These are phyloP conservation scores for Ceratorhiza oryzae-sativae DNA, from an alignment of 1,284 basidiomycete species.

Conservation along the genomic window DNA sequence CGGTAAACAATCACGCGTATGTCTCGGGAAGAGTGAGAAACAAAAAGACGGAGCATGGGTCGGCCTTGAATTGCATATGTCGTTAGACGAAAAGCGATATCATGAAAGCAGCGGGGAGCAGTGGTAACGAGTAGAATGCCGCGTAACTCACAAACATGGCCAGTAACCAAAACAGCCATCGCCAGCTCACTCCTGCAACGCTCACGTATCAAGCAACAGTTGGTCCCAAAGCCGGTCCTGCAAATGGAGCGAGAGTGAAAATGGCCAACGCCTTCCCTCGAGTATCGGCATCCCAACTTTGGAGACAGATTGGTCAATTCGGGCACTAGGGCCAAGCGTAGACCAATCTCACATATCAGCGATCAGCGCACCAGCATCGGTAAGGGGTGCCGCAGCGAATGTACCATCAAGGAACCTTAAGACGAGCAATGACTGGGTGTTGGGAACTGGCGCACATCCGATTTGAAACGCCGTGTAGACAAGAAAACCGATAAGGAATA, in stretches of 20 bases:
- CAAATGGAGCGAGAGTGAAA: conserved; percentile 78
- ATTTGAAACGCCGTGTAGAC: conserved; percentile 74
- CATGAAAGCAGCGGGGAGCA: too few species aligned
- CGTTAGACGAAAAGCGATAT: neutral
- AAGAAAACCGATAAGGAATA: conserved; percentile 72
- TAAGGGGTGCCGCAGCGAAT: conserved; percentile 61
- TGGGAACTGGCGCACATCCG: conserved; percentile 67
- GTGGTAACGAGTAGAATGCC: too few species aligned
- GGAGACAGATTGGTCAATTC: conserved; percentile 46
- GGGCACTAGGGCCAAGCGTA: conserved; percentile 46
- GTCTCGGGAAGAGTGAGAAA: conserved; percentile 81
- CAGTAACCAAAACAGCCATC: conserved; percentile 63
- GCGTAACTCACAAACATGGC: conserved; percentile 45
- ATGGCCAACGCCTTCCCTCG: conserved; percentile 73
- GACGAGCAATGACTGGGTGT: conserved; percentile 66
- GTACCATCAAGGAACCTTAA: conserved; percentile 73
- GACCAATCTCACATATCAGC: conserved; percentile 57
- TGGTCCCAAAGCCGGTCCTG: conserved; percentile 70
- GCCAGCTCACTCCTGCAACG: conserved; percentile 60
- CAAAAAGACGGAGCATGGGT: conserved; percentile 59
- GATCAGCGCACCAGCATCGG: conserved; percentile 59
- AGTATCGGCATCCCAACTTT: conserved; percentile 67
- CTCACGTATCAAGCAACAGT: conserved; percentile 66
- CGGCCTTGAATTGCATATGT: conserved; percentile 73
- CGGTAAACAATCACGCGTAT: conserved; percentile 49